These are phyloP conservation scores for Phytophthora vignae DNA, from an alignment of 352 stramenopile genomes.

Conservation along the genomic window DNA sequence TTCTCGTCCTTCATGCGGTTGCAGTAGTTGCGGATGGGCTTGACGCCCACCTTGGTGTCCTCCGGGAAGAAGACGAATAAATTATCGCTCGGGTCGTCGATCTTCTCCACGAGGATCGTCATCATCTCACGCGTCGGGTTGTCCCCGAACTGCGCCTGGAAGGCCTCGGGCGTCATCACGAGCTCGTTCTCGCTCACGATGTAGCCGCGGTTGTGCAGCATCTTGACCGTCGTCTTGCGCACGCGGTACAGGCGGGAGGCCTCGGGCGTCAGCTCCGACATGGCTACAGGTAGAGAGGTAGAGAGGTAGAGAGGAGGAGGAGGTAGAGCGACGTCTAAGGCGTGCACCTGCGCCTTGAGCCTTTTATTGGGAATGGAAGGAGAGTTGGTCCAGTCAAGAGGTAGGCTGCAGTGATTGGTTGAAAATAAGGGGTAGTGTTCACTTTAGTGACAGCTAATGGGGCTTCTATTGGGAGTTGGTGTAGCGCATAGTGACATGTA, in stretches of 20 bases:
- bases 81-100: conserved; percentile 93
- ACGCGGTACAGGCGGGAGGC: conserved; percentile 93
- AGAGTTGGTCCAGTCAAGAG: conserved; percentile 14
- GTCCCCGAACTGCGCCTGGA: conserved; percentile 92
- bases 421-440: neutral
- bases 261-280: conserved; percentile 84
- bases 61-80: conserved; percentile 99
- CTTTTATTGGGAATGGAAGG: neutral
- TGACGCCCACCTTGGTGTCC: conserved; percentile 99
- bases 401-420: neutral
- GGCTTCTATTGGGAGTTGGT: conserved; percentile 29
- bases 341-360: neutral
- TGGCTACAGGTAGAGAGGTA: conserved; percentile 22
- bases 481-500: conserved; percentile 52
- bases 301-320: neutral
- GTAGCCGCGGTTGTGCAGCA: conserved; percentile 96
- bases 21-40: conserved; percentile 95
- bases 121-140: conserved; percentile 95
- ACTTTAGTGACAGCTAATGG: neutral
- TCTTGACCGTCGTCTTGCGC: conserved; percentile 96
- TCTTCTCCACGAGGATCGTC: conserved; percentile 96
- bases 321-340: too few relatives aligned
- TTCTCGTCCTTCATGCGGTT: conserved; percentile 98
- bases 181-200: conserved; percentile 97
- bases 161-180: conserved; percentile 95